Base-by-base conservation (phyloP, 768 basidiomycete genomes). In the Lanmaoa rubissima region DNA sequence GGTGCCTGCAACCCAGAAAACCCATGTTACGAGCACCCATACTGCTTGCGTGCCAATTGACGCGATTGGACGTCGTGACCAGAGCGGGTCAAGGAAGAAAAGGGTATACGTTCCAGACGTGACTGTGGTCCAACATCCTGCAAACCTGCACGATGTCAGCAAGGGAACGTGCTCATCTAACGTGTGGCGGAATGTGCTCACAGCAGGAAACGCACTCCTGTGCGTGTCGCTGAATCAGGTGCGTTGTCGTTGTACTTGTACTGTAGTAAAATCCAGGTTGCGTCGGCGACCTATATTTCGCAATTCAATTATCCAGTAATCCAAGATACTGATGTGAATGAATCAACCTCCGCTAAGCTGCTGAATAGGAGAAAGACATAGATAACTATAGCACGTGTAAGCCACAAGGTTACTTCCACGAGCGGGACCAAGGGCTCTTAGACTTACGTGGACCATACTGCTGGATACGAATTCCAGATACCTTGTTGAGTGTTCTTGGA, bases 251-350 rank as follows among this genome's bases (percentile, higher is more conserved):
- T 78, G 67, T 78, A 78, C 32, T 73, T 72, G 68, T 80, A 85
- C 64, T 86, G 83, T 6, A 83, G 66, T 31, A 85, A 65, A 48
- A 87, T 71, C 85, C 85, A 87, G 61, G 77, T 81, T 45, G 82
- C 70, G 39, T 82, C 70, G 4, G 83, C 82, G 21, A 81, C 68
- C 85, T 82, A 31, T 59, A 40, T 44, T 51, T 44, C 38, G 24
- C 39, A 52, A 47, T 35, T 16, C 4, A 32, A 19, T 64, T 39
- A 52, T 48, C 52, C 40, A 50, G 38, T 16, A 46, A 50, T 52
- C 28, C 48, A 38, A 12, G 35, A 31, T n/a, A 43, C 3, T 8
- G 28, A 31, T 21, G 32, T 16, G 14, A 45, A 42, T 14, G 32
- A 43, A 55, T 47, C 12, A 57, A 82, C 84, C 73, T 79, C 76